Percentiles rank a stretch among this genome's conserved stretches.
These are phyloP conservation scores for Linnemannia hyalina DNA, from an alignment of 192 early-diverging fungal genomes.

Conservation along the genomic window DNA sequence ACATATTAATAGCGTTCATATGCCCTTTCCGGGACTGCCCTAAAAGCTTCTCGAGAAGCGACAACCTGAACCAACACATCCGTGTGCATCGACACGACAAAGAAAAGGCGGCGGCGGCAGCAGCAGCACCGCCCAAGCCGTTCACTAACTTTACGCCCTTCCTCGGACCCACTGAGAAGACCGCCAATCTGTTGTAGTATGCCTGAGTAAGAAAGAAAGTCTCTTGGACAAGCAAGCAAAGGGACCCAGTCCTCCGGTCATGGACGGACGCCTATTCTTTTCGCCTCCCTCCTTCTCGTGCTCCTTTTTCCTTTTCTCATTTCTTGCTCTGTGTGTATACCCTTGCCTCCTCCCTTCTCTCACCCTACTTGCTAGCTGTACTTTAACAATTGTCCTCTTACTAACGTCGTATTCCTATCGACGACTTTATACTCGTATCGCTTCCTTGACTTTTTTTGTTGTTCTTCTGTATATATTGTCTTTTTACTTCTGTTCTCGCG, in stretches of 20 bases:
- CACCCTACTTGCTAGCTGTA: not conserved
- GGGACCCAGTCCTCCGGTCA: no score
- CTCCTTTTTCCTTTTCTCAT: no score
- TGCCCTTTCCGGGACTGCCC: conserved; percentile 63
- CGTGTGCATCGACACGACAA: conserved; percentile 64
- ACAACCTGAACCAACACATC: conserved; percentile 68
- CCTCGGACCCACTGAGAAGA: not conserved
- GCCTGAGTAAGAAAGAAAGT: no score
- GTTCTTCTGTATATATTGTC: no score
- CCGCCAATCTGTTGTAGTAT: not conserved
- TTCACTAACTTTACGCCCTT: conserved; percentile 38
- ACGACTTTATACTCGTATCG: no score
- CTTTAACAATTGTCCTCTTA: not conserved
- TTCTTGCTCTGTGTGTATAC: not conserved
- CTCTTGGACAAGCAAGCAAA: no score
- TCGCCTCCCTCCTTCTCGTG: no score
- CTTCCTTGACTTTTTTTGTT: no score
- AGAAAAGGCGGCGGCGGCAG: conserved; percentile 12
- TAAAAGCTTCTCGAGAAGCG: conserved; percentile 67
- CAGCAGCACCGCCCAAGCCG: conserved; percentile 5
- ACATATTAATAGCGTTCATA: conserved; percentile 56
- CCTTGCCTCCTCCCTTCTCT: not conserved
- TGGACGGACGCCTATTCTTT: no score
- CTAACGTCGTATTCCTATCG: no score
- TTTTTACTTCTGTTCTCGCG: no score